Evolutionary conservation across 2,329 filamentous ascomycete species (phyloP), one percentile per base, ranked within the genome.

Genomic region (Sporothrix mexicana): DNA sequence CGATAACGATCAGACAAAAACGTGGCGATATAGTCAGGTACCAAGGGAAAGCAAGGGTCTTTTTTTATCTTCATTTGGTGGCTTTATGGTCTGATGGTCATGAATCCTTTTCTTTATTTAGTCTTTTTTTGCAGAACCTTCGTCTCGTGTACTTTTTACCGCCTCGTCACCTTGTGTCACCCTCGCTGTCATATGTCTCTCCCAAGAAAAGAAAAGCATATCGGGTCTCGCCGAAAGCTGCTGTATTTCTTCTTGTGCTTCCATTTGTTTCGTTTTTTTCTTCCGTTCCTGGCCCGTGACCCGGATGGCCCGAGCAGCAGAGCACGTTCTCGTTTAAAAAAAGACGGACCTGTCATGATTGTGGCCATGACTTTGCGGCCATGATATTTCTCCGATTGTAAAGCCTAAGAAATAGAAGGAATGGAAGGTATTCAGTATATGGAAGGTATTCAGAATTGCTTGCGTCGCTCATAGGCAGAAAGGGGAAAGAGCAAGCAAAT

Each of bases 211-310:
- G 6, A 17, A 49, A 9, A 20, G 25, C 13, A 53, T 15, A 23
- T 13, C 45, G 47, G 66, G 66, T 68, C 66, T 68, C 66, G 25
- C 66, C 66, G 66, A 68, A 36, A 43, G 17, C 45, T 36, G 25
- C 2, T 2, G 43, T 51, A 45, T 51, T 23, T 67, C n/a, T 25
- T 25, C 3, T 68, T 68, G 13, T 51, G 15, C 7, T 8, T 47
- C 7, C 47, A 10, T 25, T 41, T 61, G 10, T 51, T 10, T 20
- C 13, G 17, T 41, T 51, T 43, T 53, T 10, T 8, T 15, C 25
- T 20, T 51, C 20, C 61, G 12, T 43, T 20, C 36, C 41, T n/a
- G 20, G 2, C n/a, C 20, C 30, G 20, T 49, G 64, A 51, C 64
- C 51, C 64, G 45, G 45, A 36, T 36, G 64, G 45, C 45, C 62